A percentile compares a stretch with the other conserved stretches of the same genome.
These are phyloP conservation scores for Copromyces sp. DNA, from an alignment of 495 filamentous ascomycete species.

Conservation along the genomic window DNA sequence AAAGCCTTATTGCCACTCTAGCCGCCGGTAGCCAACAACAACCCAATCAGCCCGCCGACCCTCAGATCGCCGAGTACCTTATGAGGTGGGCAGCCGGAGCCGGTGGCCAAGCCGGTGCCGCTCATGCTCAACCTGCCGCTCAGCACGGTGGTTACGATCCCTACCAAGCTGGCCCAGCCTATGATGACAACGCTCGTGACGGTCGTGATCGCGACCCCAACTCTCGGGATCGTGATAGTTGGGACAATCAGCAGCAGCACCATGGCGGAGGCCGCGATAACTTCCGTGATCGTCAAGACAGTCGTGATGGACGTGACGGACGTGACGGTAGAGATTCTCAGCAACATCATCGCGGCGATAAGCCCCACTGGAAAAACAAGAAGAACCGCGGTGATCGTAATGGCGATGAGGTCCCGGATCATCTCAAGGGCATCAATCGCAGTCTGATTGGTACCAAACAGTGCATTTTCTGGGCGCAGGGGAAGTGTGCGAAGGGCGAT, in stretches of 20 bases:
- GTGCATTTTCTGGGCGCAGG: constrained; percentile 69
- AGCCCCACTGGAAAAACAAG: background rate
- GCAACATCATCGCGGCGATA: background rate
- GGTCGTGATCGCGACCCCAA: constrained; percentile 1
- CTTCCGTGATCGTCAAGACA: constrained; percentile 14
- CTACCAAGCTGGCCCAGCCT: background rate
- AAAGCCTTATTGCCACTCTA: constrained; percentile 14
- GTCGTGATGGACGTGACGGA: constrained; percentile 2
- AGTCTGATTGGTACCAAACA: constrained; percentile 44
- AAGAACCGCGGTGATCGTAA: background rate
- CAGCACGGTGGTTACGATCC: constrained; percentile 1
- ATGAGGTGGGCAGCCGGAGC: constrained; percentile 10
- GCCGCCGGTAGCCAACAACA: constrained; percentile 6
- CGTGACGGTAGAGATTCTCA: background rate
- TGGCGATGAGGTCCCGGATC: constrained; percentile 16
- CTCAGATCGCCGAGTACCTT: constrained; percentile 15
- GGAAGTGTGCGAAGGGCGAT: constrained; percentile 74
- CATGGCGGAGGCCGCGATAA: constrained; percentile 2
- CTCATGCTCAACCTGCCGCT: constrained; percentile 1
- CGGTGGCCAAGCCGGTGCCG: background rate
- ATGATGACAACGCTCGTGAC: constrained; percentile 3
- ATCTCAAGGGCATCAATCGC: constrained; percentile 33
- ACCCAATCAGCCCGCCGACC: constrained; percentile 1
- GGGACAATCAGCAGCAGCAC: background rate
- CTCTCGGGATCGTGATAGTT: constrained; percentile 5